Evolutionary conservation across 2,329 filamentous ascomycete species (phyloP), one percentile per base, ranked within the genome.

Genomic region (Nothophoma quercina): DNA sequence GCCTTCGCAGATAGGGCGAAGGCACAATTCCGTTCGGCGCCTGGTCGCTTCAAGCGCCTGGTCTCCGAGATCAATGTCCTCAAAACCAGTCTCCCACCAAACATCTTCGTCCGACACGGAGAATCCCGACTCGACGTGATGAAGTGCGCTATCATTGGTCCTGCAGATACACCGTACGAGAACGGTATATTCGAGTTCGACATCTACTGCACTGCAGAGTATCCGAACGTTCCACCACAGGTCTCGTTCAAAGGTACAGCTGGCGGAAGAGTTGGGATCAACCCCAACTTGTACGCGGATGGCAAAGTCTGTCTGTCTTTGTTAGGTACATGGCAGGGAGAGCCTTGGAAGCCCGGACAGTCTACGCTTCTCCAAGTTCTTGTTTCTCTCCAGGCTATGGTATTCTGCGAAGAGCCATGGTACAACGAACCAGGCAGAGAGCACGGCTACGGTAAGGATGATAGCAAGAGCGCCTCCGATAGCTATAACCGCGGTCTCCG

Each of bases 301-400:
- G 81, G 82, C 2, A 80, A 77, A 66, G 62, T 68, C 4, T 68
- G 64, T 23, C 26, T 68, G 3, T 64, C 58, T 13, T 42, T 65
- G 7, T 50, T 68, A 5, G 61, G 59, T 7, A 67, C 67, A 2
- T 81, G 82, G 81, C 12, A 58, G 16, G 81, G 81, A 8, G 58
- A 75, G 56, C 59, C 69, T 19, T 82, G 83, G 83, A 67, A 75
- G 10, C 70, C 76, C 2, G 62, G 67, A 8, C 69, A 74, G 28
- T 83, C 81, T 5, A 83, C 81, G 3, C 66, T 84, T 2, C 70
- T 83, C 4, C 81, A 83, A 56, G 68, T 84, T 5, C 70, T 83
- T 9, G 76, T 85, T n/a, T 83, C 79, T 22, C 81, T 85, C 43
- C 83, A 85, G 60, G 75, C 77, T 23, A 83, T 85, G 82, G 79